phyloP scores from a whole-genome alignment of 148 eudicot genomes.

The Tetragonia tetragonoides region DNA sequence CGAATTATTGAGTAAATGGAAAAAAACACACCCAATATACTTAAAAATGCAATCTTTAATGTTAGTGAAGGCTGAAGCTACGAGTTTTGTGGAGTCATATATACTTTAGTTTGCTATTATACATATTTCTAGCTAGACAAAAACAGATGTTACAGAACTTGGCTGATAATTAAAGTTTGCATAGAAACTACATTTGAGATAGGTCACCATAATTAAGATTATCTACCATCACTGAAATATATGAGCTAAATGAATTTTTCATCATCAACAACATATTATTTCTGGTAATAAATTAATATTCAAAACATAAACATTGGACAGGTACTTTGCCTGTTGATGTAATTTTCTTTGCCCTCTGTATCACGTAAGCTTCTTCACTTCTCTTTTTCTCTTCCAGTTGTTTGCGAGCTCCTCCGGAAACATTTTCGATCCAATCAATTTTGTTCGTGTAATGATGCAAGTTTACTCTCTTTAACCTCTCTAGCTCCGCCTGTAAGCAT shows the following conservation, averaged over 20 bases:
- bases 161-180: too few species aligned
- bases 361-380: constrained; percentile 48
- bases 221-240: background rate
- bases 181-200: too few species aligned
- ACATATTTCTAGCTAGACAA: too few species aligned
- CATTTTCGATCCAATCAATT: constrained; percentile 47
- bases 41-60: too few species aligned
- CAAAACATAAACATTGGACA: constrained; percentile 50
- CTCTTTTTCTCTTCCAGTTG: constrained; percentile 63
- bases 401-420: constrained; percentile 53
- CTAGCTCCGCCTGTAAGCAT: constrained; percentile 53
- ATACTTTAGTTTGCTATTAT: too few species aligned
- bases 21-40: too few species aligned
- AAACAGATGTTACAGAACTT: too few species aligned
- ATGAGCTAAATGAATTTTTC: too few species aligned
- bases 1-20: too few species aligned
- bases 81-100: too few species aligned
- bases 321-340: constrained; percentile 54
- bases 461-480: constrained; percentile 43
- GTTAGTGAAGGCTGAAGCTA: too few species aligned
- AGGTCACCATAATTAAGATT: too few species aligned
- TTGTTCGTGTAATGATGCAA: constrained; percentile 54
- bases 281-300: constrained; percentile 9
- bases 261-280: background rate
- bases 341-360: constrained; percentile 50